phyloP scores from a whole-genome alignment of 176 grass and related monocot species.

The Rhipidocladum racemiflorum region DNA sequence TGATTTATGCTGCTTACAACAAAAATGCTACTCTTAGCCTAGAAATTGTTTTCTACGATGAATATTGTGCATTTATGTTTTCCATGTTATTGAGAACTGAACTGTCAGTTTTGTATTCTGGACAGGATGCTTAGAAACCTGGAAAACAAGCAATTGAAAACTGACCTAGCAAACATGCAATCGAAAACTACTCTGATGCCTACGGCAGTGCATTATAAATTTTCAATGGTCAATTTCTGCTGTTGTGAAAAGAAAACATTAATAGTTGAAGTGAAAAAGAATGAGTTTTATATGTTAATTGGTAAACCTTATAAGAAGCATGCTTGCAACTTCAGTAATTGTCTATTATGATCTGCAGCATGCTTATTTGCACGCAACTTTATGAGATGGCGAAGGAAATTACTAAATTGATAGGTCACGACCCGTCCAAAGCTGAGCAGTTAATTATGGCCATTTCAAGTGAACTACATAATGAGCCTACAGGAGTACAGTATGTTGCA shows the following conservation, averaged over 20 bases:
- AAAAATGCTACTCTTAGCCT: background rate
- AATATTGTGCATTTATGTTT: slow-evolving; percentile 5
- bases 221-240: background rate
- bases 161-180: background rate
- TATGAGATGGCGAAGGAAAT: background rate
- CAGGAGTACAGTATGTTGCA: background rate
- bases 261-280: background rate
- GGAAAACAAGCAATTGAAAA: background rate
- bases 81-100: slow-evolving; percentile 11
- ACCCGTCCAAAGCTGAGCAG: background rate
- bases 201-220: background rate
- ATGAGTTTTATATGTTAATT: background rate
- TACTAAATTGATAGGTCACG: background rate
- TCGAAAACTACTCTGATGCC: background rate
- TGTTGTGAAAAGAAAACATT: background rate
- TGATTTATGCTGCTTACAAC: background rate
- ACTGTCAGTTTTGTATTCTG: background rate
- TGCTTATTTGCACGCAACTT: background rate
- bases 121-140: slow-evolving; percentile 15
- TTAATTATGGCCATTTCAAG: background rate
- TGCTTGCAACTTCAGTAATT: background rate
- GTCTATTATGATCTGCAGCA: background rate
- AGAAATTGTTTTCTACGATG: background rate
- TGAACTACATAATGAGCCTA: background rate
- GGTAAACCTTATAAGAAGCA: background rate